Evolutionary conservation across 2,329 filamentous ascomycete species (phyloP).

Genomic region (Lecanicillium sp.): DNA sequence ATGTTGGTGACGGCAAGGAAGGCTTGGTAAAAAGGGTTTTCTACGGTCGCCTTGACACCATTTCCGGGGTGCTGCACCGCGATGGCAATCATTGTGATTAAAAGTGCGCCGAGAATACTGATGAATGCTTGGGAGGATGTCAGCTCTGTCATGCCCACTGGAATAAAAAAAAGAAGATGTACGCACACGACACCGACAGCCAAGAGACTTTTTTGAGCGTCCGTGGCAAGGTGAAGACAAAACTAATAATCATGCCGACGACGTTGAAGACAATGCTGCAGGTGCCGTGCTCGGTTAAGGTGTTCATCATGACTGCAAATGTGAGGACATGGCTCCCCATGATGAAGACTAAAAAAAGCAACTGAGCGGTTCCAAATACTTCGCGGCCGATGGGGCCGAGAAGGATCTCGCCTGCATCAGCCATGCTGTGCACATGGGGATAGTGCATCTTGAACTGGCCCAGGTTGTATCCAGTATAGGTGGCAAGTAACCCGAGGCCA

Average conservation of each 20-base stretch:
- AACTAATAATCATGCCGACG: conserved; percentile 28
- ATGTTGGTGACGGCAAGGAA: conserved; percentile 58
- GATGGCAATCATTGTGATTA: conserved; percentile 53
- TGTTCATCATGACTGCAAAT: conserved; percentile 56
- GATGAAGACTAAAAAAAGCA: conserved; percentile 55
- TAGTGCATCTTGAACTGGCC: conserved; percentile 32
- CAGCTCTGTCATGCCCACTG: background rate
- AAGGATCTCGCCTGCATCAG: conserved; percentile 53
- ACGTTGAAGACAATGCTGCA: conserved; percentile 31
- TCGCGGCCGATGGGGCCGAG: conserved; percentile 48
- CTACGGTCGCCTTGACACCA: conserved; percentile 11
- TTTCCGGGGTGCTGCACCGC: conserved; percentile 29
- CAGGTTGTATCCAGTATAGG: conserved; percentile 31
- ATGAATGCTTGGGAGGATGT: conserved; percentile 20
- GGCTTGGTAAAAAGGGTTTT: conserved; percentile 36
- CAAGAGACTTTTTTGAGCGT: conserved; percentile 32
- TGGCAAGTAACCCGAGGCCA: conserved; percentile 27
- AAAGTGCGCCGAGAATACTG: conserved; percentile 39
- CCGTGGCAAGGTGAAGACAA: conserved; percentile 30
- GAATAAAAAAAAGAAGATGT: no score
- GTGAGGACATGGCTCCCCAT: conserved; percentile 60
- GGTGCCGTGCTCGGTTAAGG: conserved; percentile 42
- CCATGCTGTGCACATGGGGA: conserved; percentile 52
- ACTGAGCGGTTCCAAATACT: conserved; percentile 46
- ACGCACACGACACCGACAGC: conserved; percentile 36